Evolutionary conservation across 768 basidiomycete genomes (phyloP).

Genomic region (Russula earlei): DNA sequence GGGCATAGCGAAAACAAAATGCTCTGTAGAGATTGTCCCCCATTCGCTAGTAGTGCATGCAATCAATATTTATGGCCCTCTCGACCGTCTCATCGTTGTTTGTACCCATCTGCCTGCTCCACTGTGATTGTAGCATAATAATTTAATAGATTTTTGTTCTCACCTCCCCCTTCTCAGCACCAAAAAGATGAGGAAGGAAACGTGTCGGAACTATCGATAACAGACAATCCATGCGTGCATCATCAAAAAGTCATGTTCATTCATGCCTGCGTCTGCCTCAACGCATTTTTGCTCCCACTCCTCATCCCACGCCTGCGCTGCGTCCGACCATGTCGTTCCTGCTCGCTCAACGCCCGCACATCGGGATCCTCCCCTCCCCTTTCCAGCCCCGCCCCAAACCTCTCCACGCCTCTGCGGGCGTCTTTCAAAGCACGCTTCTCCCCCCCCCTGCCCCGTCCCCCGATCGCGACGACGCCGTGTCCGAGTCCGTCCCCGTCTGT

Average conservation of each 20-base stretch:
- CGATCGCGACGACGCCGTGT: slow-evolving; percentile 13
- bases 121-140: slow-evolving; percentile 5
- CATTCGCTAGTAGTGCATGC: neutral
- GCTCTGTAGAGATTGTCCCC: too few species aligned
- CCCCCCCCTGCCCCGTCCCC: slow-evolving; percentile 27
- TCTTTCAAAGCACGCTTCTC: slow-evolving; percentile 24
- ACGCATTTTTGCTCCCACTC: slow-evolving; percentile 86
- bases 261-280: slow-evolving; percentile 29
- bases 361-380: slow-evolving; percentile 49
- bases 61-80: slow-evolving; percentile 4
- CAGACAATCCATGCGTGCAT: neutral
- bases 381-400: slow-evolving; percentile 86
- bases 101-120: neutral
- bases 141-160: neutral
- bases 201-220: neutral
- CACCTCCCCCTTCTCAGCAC: too few species aligned
- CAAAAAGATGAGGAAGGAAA: too few species aligned
- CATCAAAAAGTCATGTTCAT: neutral
- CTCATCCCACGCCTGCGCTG: slow-evolving; percentile 69
- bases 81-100: neutral
- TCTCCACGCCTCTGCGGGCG: slow-evolving; percentile 55
- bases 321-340: slow-evolving; percentile 69
- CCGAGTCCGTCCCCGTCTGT: slow-evolving; percentile 27
- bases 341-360: slow-evolving; percentile 42
- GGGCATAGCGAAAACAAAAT: neutral